phyloP scores from a whole-genome alignment of 176 grass and related monocot genomes.

The Saccharum officinarum region DNA sequence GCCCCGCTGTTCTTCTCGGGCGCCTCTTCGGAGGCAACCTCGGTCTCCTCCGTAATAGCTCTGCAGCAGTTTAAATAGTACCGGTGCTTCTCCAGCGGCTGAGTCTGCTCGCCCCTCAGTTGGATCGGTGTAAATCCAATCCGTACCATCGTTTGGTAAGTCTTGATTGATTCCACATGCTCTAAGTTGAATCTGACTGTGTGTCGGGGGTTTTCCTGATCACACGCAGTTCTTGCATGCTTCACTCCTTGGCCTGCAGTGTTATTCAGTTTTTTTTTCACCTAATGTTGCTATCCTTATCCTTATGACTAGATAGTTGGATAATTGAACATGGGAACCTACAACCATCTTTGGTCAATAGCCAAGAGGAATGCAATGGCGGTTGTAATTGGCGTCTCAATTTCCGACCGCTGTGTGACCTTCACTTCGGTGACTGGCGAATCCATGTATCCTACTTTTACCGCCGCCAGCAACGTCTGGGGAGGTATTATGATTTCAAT shows the following conservation, averaged over 20 bases:
- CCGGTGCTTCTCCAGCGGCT: neutral
- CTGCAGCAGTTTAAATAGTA: neutral
- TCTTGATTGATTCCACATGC: neutral
- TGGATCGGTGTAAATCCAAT: no score
- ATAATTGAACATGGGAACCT: constrained; percentile 44
- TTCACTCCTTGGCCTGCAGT: neutral
- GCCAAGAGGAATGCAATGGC: constrained; percentile 44
- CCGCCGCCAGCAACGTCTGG: constrained; percentile 39
- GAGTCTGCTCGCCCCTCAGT: neutral
- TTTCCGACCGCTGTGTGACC: constrained; percentile 58
- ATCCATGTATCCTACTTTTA: constrained; percentile 87
- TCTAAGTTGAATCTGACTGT: neutral
- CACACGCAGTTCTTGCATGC: neutral
- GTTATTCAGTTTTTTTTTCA: neutral
- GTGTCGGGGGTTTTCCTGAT: neutral
- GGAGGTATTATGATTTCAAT: constrained; percentile 44
- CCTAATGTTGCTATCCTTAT: neutral
- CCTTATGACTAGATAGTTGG: neutral
- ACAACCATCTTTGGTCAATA: constrained; percentile 35
- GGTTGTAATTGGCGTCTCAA: constrained; percentile 40
- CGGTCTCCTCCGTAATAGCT: neutral
- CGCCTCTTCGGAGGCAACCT: neutral
- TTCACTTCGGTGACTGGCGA: constrained; percentile 43
- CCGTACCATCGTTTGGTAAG: neutral
- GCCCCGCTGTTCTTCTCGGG: neutral